These are phyloP conservation scores for Fusarium devonianum DNA, from an alignment of 2,329 filamentous ascomycete species.

Conservation along the genomic window DNA sequence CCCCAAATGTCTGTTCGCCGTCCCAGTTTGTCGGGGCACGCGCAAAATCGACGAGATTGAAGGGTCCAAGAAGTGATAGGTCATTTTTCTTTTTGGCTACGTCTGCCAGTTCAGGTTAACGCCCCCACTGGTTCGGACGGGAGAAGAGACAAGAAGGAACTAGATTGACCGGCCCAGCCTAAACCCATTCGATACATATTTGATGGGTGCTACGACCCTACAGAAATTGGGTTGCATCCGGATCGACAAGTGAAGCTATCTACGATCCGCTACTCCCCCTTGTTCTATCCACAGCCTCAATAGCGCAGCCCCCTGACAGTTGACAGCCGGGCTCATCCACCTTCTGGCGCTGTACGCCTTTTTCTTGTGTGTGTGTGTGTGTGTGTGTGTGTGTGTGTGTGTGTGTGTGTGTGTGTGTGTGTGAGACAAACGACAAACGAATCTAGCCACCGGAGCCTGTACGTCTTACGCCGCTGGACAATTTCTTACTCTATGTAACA, in stretches of 20 bases:
- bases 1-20: constrained; percentile 30
- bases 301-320: not conserved
- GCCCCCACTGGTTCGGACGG: constrained; percentile 16
- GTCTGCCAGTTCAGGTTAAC: constrained; percentile 18
- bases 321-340: not conserved
- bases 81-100: constrained; percentile 28
- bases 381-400: no score
- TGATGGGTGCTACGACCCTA: constrained; percentile 20
- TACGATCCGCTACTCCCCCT: not conserved
- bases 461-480: no score
- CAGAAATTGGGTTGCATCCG: constrained; percentile 32
- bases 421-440: no score
- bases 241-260: constrained; percentile 25
- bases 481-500: no score
- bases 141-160: constrained; percentile 17
- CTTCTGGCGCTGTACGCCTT: no score
- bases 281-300: constrained; percentile 7
- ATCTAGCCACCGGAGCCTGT: no score
- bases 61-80: constrained; percentile 31
- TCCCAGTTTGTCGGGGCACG: constrained; percentile 26
- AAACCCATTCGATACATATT: constrained; percentile 9
- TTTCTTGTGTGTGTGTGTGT: no score
- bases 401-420: no score
- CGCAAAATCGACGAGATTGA: constrained; percentile 21
- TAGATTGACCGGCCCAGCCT: not conserved